Base-by-base conservation (phyloP, 768 basidiomycete genomes). In the Mycena filopes region DNA sequence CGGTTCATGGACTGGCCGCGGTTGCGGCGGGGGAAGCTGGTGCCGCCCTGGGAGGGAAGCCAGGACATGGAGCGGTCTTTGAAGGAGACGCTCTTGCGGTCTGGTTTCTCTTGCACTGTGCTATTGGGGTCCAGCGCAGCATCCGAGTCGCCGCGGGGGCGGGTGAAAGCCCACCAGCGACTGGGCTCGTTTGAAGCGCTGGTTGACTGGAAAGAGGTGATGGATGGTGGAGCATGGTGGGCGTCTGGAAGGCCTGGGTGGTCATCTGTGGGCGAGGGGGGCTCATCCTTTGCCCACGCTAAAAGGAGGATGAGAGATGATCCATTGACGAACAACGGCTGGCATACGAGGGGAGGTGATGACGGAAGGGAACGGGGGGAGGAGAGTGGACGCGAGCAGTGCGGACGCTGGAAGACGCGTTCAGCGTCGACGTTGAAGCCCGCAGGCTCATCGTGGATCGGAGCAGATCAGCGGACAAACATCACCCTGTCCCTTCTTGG, bases 271-370 rank as follows among this genome's bases (percentile, higher is more conserved):
- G 92, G 91, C 0, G 92, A 93, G 5, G 91, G 91, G 5, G 92
- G 92, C 72, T 95, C 93, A 73, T 94, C 90, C 69, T 86, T 83
- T 5, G 93, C 93, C 93, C 93, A 95, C 51, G 93, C 93, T 95
- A 26, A 41, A n/a, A 33, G 45, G 63, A 48, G 29, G 51, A 13
- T 21, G 20, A 26, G 25, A 18, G 54, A 40, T 42, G 54, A 13
- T 33, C 10, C 11, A 25, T 5, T 1, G 15, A 43, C 16, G n/a
- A 31, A 43, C 47, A 15, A 83, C n/a, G n/a, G n/a, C n/a, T n/a
- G n/a, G n/a, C 87, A 72, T 76, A 93, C 92, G 91, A 65, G 92
- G 92, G 33, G 84, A 80, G 56, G 90, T 92, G 60, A 92, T 79
- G 63, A 93, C 87, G 1, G 83, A 82, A 63, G 83, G 78, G 31